These are phyloP conservation scores for Ophiosphaerella korrae DNA, from an alignment of 2,329 filamentous ascomycete genomes.

Conservation along the genomic window DNA sequence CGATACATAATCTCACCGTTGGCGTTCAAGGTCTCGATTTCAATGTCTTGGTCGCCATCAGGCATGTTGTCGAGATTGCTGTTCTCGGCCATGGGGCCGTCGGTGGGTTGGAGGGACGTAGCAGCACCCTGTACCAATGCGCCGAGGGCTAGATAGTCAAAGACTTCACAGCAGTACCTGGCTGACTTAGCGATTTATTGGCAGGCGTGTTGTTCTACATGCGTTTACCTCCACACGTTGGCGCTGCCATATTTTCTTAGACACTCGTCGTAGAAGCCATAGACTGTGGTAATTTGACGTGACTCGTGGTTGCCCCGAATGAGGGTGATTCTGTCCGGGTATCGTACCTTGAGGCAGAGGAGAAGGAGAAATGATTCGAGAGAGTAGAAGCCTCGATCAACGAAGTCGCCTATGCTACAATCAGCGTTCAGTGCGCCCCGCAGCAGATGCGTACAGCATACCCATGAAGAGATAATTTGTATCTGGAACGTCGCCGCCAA, in stretches of 20 bases:
- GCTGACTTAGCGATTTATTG: neutral
- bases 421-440: conserved; percentile 1
- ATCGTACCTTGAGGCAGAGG: conserved; percentile 93
- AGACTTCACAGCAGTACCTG: conserved; percentile 88
- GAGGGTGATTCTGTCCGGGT: conserved; percentile 94
- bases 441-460: conserved; percentile 41
- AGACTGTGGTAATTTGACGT: conserved; percentile 94
- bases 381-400: conserved; percentile 97
- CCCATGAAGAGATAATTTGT: conserved; percentile 98
- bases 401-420: conserved; percentile 77
- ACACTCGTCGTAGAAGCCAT: conserved; percentile 98
- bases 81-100: conserved; percentile 56
- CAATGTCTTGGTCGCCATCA: conserved; percentile 71
- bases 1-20: conserved; percentile 78
- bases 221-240: conserved; percentile 75
- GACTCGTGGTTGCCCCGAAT: conserved; percentile 97
- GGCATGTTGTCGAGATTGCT: conserved; percentile 57
- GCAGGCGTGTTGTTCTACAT: no score
- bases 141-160: conserved; percentile 92
- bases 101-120: conserved; percentile 66
- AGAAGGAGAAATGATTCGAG: conserved; percentile 96
- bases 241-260: conserved; percentile 94
- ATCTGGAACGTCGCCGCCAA: conserved; percentile 90
- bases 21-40: conserved; percentile 91
- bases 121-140: conserved; percentile 88